Evolutionary conservation across 2,329 filamentous ascomycete species (phyloP), one percentile per base, ranked within the genome.

Genomic region (Elsinoe ampelina): DNA sequence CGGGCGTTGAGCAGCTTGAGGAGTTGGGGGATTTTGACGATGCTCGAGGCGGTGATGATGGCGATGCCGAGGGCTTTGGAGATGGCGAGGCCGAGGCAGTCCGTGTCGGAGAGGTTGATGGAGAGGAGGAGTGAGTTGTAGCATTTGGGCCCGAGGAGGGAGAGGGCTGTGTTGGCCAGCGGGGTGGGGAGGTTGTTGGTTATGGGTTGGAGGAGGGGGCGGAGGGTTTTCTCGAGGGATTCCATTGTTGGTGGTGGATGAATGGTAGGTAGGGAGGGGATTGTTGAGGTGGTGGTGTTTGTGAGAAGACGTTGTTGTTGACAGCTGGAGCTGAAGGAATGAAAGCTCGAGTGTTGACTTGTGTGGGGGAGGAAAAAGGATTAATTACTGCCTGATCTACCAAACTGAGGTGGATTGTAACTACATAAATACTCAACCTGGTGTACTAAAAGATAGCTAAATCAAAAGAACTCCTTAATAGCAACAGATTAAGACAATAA

Each of bases 21-120:
- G 69, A 98, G 92, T 77, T 98, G 93, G 0, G 93, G 93, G 22
- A 98, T 84, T 76, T 98, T 98, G 77, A 98, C 91, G 65, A 97
- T 83, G 56, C 88, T 85, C 26, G 87, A 91, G 55, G 90, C 89
- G 63, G 81, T 86, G 68, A 98, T 90, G 73, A 98, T 98, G 70
- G 85, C 93, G 64, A 97, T 85, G 58, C 93, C 92, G 13, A 98
- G 84, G 2, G 80, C 89, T 76, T 98, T 98, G 67, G 88, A 95
- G 68, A 97, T 81, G 64, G 84, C 91, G 54, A 96, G 83, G 69
- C 93, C 93, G 65, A 95, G 75, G 77, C 93, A 98, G 58, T 81
- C 83, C 5, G 81, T 80, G 67, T 89, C 82, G 61, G 83, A 80
- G 65, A 86, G 77, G 74, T 95, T 86, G 68, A 98, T 80, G 67